A percentile compares a stretch with the other conserved stretches of the same genome.
These are phyloP conservation scores for Globisporangium orthogonon DNA, from an alignment of 352 stramenopile species.

Conservation along the genomic window DNA sequence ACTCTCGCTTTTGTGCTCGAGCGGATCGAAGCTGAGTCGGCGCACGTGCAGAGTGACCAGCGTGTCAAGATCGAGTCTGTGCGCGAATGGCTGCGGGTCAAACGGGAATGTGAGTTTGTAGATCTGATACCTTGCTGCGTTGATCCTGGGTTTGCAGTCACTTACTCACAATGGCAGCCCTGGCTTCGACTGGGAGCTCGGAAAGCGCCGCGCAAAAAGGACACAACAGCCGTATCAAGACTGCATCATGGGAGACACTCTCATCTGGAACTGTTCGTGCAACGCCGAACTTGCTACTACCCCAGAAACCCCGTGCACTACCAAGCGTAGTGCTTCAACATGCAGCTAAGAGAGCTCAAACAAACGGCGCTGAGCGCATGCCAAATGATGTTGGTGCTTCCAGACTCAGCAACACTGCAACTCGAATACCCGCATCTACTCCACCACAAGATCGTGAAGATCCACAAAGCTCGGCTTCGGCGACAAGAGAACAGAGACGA, in stretches of 20 bases:
- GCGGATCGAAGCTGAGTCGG: conserved; percentile 38
- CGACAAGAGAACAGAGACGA: conserved; percentile 27
- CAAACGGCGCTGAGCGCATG: conserved; percentile 7
- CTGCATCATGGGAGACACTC: background rate
- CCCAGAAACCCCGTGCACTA: background rate
- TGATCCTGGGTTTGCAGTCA: background rate
- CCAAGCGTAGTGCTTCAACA: conserved; percentile 2
- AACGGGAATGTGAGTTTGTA: conserved; percentile 14
- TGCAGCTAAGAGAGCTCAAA: background rate
- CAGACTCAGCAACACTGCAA: background rate
- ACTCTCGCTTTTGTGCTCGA: conserved; percentile 46
- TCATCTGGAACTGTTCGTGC: background rate
- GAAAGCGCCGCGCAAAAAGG: background rate
- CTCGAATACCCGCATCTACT: background rate
- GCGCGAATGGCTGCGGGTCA: conserved; percentile 17
- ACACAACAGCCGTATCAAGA: background rate
- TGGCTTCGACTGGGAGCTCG: background rate
- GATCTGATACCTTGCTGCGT: background rate
- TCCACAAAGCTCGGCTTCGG: conserved; percentile 5
- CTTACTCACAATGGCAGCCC: background rate
- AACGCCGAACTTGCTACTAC: background rate
- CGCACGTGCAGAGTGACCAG: conserved; percentile 34
- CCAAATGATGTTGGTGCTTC: conserved; percentile 11
- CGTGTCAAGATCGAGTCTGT: conserved; percentile 26
- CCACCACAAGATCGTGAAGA: background rate